Evolutionary conservation across 768 basidiomycete species (phyloP).

Genomic region (Rhizopogon vulgaris): DNA sequence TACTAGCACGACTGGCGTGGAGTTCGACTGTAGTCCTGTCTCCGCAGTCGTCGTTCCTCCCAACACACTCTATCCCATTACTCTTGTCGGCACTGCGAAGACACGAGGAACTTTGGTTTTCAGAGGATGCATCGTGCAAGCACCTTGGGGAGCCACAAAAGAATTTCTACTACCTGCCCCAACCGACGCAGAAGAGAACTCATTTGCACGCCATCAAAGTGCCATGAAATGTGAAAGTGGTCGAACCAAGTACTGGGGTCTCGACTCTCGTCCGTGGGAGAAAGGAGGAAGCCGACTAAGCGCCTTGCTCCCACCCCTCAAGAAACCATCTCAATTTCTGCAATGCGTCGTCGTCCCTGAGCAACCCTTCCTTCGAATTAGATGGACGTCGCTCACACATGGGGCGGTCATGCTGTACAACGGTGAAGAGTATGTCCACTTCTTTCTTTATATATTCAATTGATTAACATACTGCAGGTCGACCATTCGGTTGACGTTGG

Average conservation of each 20-base stretch:
- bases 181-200: slow-evolving; percentile 65
- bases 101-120: slow-evolving; percentile 63
- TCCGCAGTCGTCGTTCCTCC: slow-evolving; percentile 63
- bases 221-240: slow-evolving; percentile 58
- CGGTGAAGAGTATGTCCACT: slow-evolving; percentile 71
- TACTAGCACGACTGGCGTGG: slow-evolving; percentile 72
- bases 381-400: slow-evolving; percentile 84
- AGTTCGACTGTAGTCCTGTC: slow-evolving; percentile 61
- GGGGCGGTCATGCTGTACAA: slow-evolving; percentile 94
- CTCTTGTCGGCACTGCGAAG: slow-evolving; percentile 60
- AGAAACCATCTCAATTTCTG: slow-evolving; percentile 45
- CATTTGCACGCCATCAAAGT: slow-evolving; percentile 49
- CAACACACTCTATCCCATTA: slow-evolving; percentile 64
- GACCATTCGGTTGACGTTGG: slow-evolving; percentile 76
- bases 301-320: slow-evolving; percentile 19
- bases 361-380: slow-evolving; percentile 82
- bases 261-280: slow-evolving; percentile 64
- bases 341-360: slow-evolving; percentile 82
- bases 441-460: background rate
- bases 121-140: slow-evolving; percentile 74
- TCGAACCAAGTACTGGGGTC: slow-evolving; percentile 67
- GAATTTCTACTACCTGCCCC: slow-evolving; percentile 75
- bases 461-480: slow-evolving; percentile 45
- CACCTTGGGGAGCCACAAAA: slow-evolving; percentile 61
- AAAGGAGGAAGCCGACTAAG: slow-evolving; percentile 38